Base-by-base conservation (phyloP, 2,329 filamentous ascomycete genomes). In the Aspergillus sp. region DNA sequence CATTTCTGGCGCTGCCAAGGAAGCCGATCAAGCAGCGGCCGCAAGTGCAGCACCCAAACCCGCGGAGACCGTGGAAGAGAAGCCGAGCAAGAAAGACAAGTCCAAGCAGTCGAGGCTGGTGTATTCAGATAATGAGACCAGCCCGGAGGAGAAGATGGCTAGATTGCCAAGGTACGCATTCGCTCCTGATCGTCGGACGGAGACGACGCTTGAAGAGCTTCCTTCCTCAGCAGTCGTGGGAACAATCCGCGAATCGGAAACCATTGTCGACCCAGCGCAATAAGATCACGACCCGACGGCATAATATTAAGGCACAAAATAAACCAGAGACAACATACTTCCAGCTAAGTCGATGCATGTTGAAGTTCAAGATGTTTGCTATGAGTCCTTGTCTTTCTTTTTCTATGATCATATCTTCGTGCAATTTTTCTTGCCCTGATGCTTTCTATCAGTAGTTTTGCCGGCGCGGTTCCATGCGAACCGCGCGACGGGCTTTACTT, bases 121-220 rank as follows among this genome's bases (percentile, higher is more conserved):
- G 31, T 97, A 95, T 80, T 88, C 88, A 64, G 91, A 96, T 73
- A 87, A 90, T 55, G 89, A 90, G 61, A 81, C 88, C 71, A 95
- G 91, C 71, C 91, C 92, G 1, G 93, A 97, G 80, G 93, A 97
- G 83, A 92, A 89, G 79, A 93, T 96, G 91, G 90, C 92, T 30
- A 80, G 82, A 73, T 81, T 95, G 80, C 83, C 90, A 64, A 89
- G 87, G 77, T 97, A 96, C 81, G 87, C 89, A 70, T 90, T 86
- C 76, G 81, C 81, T 72, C 85, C 84, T 70, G 76, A 79, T 68
- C 73, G 70, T 58, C 76, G 73, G 69, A 69, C 66, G 55, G 72
- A 79, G 61, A 79, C 75, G 62, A 71, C 66, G 47, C 69, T 78
- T 58, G 68, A 68, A 63, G 75, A 76, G 63, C 64, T 74, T 62